Base-by-base conservation (phyloP, 1,284 basidiomycete species). In the Cryptococcus sp. region DNA sequence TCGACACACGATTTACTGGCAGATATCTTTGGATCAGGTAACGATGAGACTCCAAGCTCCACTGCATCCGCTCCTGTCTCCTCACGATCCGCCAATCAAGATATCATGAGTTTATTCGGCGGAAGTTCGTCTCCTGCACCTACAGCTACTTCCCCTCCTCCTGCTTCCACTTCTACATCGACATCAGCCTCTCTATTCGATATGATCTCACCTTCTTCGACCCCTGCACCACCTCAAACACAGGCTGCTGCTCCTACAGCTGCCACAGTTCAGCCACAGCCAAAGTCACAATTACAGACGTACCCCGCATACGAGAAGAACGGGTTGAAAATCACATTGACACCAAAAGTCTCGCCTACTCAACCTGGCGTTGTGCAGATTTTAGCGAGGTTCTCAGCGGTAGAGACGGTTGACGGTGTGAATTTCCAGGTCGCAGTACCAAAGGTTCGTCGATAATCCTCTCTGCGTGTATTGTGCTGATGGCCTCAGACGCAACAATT, bases 381-480 rank as follows among this genome's bases (percentile, higher is more conserved):
- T 60, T 79, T 92, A 52, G 94, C 92, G 5, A 82, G 87, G 50
- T 98, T 99, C 80, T 86, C 88, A 55, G 82, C 86, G 3, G 78
- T 81, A 3, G 86, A 86, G 4, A 73, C 72, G 6, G 83, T 82
- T 3, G 80, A 80, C 13, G 83, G 82, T 1, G 80, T 98, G 58
- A 92, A 87, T 72, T 96, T 99, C 81, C 95, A 98, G 76, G 96
- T 94, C 46, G 96, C 96, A 3, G 96, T 99, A 7, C 96, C 96
- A 3, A 97, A 94, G 83, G 91, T 92, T 59, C 58, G 77, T 71
- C 32, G 7, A 0, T 14, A 4, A 10, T 14, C 38, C 33, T 15
- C 36, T 32, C 8, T 23, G 2, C 42, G 31, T 11, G 32, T 32
- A 30, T 41, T 34, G 41, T n/a, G 5, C 30, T 36, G 33, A 36